phyloP scores from a whole-genome alignment of 352 stramenopile genomes.

The Peronospora farinosa region DNA sequence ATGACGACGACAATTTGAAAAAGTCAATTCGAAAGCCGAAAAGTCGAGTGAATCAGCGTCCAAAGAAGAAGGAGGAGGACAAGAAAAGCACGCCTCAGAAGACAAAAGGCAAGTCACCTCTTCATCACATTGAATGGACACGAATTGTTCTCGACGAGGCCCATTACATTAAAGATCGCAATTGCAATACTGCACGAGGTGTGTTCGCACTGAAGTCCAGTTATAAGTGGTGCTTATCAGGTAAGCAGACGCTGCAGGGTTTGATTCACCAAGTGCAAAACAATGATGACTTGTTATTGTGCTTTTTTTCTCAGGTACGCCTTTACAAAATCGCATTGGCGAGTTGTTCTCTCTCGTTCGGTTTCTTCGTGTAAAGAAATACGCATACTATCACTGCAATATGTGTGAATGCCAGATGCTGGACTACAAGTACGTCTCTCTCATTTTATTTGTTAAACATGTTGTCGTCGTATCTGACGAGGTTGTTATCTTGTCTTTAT shows the following conservation, averaged over 20 bases:
- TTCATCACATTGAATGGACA: constrained; percentile 95
- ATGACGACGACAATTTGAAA: constrained; percentile 56
- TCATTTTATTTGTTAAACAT: neutral
- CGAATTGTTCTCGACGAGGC: constrained; percentile 96
- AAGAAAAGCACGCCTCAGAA: constrained; percentile 23
- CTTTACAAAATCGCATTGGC: constrained; percentile 92
- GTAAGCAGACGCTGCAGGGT: constrained; percentile 38
- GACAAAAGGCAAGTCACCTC: constrained; percentile 50
- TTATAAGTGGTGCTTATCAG: constrained; percentile 97
- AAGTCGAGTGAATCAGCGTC: constrained; percentile 19
- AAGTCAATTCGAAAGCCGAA: constrained; percentile 40
- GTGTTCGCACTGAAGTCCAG: constrained; percentile 94
- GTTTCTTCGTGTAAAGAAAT: constrained; percentile 96
- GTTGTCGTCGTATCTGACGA: constrained; percentile 17
- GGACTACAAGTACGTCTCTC: constrained; percentile 88
- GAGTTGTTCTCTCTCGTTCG: constrained; percentile 96
- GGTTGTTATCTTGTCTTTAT: constrained; percentile 1
- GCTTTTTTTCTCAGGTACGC: constrained; percentile 50
- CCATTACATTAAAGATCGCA: constrained; percentile 92
- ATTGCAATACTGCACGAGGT: constrained; percentile 92
- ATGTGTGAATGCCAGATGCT: constrained; percentile 92
- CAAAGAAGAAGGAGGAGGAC: constrained; percentile 35
- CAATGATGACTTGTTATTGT: neutral
- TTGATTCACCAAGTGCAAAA: neutral
- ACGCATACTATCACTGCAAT: constrained; percentile 97